Evolutionary conservation across 2,329 filamentous ascomycete species (phyloP), one percentile per base, ranked within the genome.

Genomic region (Capronia coronata): DNA sequence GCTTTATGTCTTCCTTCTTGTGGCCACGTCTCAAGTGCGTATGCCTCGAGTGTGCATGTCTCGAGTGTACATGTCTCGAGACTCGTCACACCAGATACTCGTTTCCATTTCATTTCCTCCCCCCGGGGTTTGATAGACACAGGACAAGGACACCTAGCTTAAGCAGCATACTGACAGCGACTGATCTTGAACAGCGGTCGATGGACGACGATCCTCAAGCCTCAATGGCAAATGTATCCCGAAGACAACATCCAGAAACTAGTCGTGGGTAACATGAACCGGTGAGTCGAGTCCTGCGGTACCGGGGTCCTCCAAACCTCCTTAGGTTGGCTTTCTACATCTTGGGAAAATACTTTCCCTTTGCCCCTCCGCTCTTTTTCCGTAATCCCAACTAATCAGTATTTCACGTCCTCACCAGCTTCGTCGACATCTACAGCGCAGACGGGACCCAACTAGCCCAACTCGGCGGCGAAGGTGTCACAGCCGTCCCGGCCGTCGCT

Each of bases 261-360:
- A 61, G 86, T 82, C 19, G 91, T 98, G 49, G 93, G 87, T 1
- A 98, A 97, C 60, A 97, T 97, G 93, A 95, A 94, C 64, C 81
- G 93, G 45, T 56, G 43, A 37, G 49, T 27, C 32, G 19, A 38
- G 10, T n/a, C n/a, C n/a, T n/a, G n/a, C n/a, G n/a, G n/a, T n/a
- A n/a, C n/a, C n/a, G n/a, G n/a, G n/a, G n/a, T n/a, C n/a, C n/a
- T n/a, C n/a, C n/a, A n/a, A n/a, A n/a, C n/a, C n/a, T n/a, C n/a
- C n/a, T n/a, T n/a, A n/a, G n/a, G n/a, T n/a, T n/a, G 25, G 30
- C 43, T 22, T 22, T 30, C 30, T 43, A 22, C 6, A 16, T 30
- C 34, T 27, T 43, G n/a, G n/a, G n/a, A n/a, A n/a, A n/a, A n/a
- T 22, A 19, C 9, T 40, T 21, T 39, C 19, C 30, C 38, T 45